Conservation (phyloP, 2,329 filamentous ascomycete genomes). For the Sporothrix globosa region DNA sequence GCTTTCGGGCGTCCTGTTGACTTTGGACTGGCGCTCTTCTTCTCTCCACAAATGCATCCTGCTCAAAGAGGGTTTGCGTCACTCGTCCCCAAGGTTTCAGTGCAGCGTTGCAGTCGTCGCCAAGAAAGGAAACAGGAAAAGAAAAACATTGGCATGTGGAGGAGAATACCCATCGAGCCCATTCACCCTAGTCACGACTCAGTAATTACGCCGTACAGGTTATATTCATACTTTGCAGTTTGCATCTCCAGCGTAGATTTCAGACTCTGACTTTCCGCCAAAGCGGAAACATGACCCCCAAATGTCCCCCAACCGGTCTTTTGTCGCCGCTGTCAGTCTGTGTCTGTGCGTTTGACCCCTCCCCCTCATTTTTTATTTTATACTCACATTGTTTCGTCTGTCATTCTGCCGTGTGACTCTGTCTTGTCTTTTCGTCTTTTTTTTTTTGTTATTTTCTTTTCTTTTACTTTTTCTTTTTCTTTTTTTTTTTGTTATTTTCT, state of each 20-base stretch:
- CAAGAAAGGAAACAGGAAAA: constrained; percentile 20
- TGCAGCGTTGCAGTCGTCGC: constrained; percentile 25
- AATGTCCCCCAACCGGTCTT: neutral
- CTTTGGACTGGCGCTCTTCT: constrained; percentile 2
- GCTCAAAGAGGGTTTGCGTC: neutral
- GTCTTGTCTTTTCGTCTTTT: no score
- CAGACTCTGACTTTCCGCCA: constrained; percentile 15
- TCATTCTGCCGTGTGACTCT: no score
- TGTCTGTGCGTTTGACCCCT: constrained; percentile 15
- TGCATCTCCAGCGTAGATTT: constrained; percentile 26
- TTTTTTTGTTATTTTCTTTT: neutral
- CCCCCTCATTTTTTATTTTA: constrained; percentile 9
- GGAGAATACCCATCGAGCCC: no score
- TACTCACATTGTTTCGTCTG: no score
- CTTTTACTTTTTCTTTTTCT: neutral
- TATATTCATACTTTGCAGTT: neutral
- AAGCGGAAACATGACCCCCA: constrained; percentile 18
- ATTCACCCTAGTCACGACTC: no score
- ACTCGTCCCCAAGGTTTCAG: constrained; percentile 24
- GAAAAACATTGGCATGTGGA: neutral
- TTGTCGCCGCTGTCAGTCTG: neutral
- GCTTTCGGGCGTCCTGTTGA: constrained; percentile 1
- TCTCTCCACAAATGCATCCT: neutral
- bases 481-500: neutral
- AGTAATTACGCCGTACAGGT: neutral